Evolutionary conservation across 352 stramenopile species (phyloP).

Genomic region (Discostella stelligera): DNA sequence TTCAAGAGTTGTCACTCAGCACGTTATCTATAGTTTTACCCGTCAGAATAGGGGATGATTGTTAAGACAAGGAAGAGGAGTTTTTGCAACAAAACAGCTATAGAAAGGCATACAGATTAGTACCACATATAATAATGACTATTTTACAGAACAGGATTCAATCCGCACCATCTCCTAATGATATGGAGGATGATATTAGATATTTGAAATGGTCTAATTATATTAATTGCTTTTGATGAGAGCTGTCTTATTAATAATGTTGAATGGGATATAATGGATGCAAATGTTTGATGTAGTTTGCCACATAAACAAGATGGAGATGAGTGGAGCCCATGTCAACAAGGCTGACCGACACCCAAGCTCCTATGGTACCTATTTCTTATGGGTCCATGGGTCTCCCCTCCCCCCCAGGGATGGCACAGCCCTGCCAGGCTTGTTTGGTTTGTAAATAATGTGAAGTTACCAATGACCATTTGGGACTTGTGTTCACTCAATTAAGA

Average conservation of each 20-base stretch:
- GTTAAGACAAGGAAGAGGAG: constrained; percentile 25
- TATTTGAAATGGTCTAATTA: constrained; percentile 44
- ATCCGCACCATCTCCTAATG: constrained; percentile 18
- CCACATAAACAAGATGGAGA: constrained; percentile 16
- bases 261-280: constrained; percentile 37
- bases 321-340: constrained; percentile 26
- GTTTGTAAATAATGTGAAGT: too few relatives aligned
- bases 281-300: constrained; percentile 40
- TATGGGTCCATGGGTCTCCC: too few relatives aligned
- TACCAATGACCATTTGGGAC: too few relatives aligned
- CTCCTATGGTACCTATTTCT: too few relatives aligned
- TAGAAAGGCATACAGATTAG: constrained; percentile 25
- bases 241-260: constrained; percentile 45
- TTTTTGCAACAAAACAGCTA: constrained; percentile 39
- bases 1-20: not conserved
- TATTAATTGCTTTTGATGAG: constrained; percentile 47
- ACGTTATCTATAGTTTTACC: constrained; percentile 11
- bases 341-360: too few relatives aligned
- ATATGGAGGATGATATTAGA: constrained; percentile 37
- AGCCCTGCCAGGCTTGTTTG: too few relatives aligned
- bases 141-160: constrained; percentile 50
- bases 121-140: constrained; percentile 24
- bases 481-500: too few relatives aligned
- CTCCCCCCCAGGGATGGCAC: too few relatives aligned
- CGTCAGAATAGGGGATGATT: constrained; percentile 29